Evolutionary conservation across 2,329 filamentous ascomycete genomes (phyloP).

Genomic region (Macrophomina tecta): DNA sequence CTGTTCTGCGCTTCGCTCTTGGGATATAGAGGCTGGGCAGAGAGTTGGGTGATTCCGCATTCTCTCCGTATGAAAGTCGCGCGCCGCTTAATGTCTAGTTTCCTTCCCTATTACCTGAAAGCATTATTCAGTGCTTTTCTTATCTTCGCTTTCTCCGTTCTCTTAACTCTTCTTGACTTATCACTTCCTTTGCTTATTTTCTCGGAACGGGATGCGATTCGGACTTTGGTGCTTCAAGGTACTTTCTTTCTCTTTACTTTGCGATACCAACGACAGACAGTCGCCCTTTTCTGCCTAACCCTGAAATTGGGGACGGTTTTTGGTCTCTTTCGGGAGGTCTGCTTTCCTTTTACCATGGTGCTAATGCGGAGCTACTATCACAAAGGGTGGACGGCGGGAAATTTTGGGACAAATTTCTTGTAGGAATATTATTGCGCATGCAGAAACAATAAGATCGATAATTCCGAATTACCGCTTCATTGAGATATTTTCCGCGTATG

Average conservation of each 20-base stretch:
- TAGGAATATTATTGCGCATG: conserved; percentile 17
- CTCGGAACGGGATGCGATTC: not conserved
- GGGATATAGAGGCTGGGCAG: conserved; percentile 15
- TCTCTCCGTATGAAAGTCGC: conserved; percentile 6
- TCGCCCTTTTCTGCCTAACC: conserved; percentile 1
- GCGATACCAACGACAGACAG: conserved; percentile 13
- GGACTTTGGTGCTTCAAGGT: conserved; percentile 4
- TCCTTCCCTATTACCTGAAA: not conserved
- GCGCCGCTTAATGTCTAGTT: conserved; percentile 23
- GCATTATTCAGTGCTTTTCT: not conserved
- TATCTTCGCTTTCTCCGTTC: not conserved
- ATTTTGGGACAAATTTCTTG: not conserved
- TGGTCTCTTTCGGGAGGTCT: conserved; percentile 11
- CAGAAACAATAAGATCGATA: not conserved
- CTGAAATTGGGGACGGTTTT: conserved; percentile 4
- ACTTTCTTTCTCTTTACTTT: conserved; percentile 20
- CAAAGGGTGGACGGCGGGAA: not conserved
- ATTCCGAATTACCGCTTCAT: not conserved
- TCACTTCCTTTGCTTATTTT: not conserved
- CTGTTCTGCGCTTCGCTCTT: conserved; percentile 13
- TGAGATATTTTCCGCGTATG: not conserved
- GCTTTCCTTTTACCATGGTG: not conserved
- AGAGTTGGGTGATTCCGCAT: conserved; percentile 7
- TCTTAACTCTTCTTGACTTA: not conserved
- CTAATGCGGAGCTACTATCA: conserved; percentile 6